phyloP scores from a whole-genome alignment of 2,329 filamentous ascomycete genomes.

The Chrysoporthe deuterocubensis region DNA sequence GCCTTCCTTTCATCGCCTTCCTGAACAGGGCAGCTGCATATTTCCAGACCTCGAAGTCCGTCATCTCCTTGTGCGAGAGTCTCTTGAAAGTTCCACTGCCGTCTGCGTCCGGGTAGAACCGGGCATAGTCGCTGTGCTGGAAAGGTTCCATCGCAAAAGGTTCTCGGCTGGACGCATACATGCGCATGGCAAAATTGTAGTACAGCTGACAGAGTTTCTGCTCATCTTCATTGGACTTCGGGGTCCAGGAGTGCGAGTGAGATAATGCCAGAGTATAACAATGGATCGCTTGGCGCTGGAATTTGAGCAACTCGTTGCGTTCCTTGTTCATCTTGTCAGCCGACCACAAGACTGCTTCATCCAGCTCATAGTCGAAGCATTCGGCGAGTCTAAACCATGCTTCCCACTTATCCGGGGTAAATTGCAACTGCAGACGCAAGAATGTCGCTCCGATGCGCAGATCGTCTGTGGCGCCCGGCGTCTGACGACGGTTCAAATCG shows the following conservation, averaged over 20 bases:
- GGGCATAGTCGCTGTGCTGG: conserved; percentile 58
- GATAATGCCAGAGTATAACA: conserved; percentile 70
- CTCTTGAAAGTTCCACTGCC: conserved; percentile 56
- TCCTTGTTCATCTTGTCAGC: conserved; percentile 91
- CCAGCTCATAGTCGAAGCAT: conserved; percentile 84
- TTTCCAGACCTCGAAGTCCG: conserved; percentile 65
- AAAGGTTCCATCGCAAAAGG: conserved; percentile 68
- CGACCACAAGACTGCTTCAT: conserved; percentile 86
- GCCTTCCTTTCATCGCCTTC: conserved; percentile 58
- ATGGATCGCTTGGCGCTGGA: conserved; percentile 81
- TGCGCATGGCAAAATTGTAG: conserved; percentile 63
- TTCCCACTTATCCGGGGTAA: conserved; percentile 82
- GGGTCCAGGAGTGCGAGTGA: conserved; percentile 56
- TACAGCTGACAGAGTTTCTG: conserved; percentile 63
- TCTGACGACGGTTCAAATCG: conserved; percentile 74
- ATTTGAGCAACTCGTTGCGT: conserved; percentile 71
- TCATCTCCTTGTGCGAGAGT: conserved; percentile 60
- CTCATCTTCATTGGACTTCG: conserved; percentile 50
- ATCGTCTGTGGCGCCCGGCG: conserved; percentile 79
- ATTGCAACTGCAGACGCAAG: conserved; percentile 80
- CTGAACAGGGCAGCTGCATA: conserved; percentile 60
- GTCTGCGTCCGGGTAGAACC: conserved; percentile 58
- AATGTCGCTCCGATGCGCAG: conserved; percentile 81
- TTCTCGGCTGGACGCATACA: conserved; percentile 65
- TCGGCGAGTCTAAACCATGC: conserved; percentile 89